Evolutionary conservation across 352 stramenopile species (phyloP).

Genomic region (Pythium aphanidermatum): DNA sequence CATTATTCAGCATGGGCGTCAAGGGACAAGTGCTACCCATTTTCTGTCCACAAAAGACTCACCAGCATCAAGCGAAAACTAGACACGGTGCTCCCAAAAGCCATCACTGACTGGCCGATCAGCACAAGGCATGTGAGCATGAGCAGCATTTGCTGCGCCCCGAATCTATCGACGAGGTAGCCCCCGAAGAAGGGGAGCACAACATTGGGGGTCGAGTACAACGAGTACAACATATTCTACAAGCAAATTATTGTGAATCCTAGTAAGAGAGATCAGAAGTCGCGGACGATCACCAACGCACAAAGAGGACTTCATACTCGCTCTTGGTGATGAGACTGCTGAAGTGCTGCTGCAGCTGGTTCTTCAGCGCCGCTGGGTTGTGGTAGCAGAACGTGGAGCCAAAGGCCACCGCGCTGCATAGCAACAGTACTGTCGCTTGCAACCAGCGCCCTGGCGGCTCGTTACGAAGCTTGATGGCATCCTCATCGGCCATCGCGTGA

Average conservation of each 20-base stretch:
- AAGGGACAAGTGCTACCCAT: neutral
- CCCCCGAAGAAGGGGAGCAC: slow-evolving; percentile 82
- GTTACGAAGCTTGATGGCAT: too few species aligned
- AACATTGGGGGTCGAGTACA: slow-evolving; percentile 83
- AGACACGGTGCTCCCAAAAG: slow-evolving; percentile 42
- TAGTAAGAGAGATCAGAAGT: too few species aligned
- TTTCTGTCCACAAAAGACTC: neutral
- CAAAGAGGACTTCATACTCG: slow-evolving; percentile 36
- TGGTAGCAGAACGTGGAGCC: slow-evolving; percentile 65
- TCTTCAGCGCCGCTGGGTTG: slow-evolving; percentile 56
- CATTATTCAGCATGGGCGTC: slow-evolving; percentile 6
- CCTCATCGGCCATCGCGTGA: too few species aligned
- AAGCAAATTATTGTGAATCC: too few species aligned
- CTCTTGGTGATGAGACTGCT: slow-evolving; percentile 22
- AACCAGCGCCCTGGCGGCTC: too few species aligned
- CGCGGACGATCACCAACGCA: too few species aligned
- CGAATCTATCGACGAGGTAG: slow-evolving; percentile 63
- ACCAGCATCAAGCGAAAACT: slow-evolving; percentile 44
- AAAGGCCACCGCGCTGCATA: slow-evolving; percentile 39
- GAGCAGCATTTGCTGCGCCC: slow-evolving; percentile 49
- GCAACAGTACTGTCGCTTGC: slow-evolving; percentile 36
- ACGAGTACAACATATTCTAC: slow-evolving; percentile 81
- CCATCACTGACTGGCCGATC: slow-evolving; percentile 59
- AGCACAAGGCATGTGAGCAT: slow-evolving; percentile 57
- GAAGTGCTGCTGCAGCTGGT: slow-evolving; percentile 55